phyloP scores from a whole-genome alignment of 192 early-diverging fungal genomes.

The Phycomyces nitens region DNA sequence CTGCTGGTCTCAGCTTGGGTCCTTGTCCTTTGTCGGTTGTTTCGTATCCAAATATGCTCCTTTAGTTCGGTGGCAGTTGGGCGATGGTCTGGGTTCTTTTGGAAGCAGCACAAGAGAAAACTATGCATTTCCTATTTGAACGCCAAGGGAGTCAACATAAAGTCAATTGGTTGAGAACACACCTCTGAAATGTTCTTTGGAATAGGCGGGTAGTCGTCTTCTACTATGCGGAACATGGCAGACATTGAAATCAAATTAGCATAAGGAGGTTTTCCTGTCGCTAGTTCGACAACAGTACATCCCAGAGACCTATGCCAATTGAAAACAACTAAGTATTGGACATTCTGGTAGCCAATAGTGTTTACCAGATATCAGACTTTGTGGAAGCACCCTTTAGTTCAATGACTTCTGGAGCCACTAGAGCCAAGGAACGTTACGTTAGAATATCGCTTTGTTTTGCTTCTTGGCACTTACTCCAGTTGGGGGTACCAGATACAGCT shows the following conservation, averaged over 20 bases:
- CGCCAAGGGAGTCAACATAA: background rate
- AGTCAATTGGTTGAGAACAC: background rate
- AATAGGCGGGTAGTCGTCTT: slow-evolving; percentile 85
- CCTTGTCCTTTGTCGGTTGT: slow-evolving; percentile 23
- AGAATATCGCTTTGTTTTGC: too few relatives aligned
- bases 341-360: too few relatives aligned
- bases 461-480: slow-evolving; percentile 59
- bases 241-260: slow-evolving; percentile 81
- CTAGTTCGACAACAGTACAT: slow-evolving; percentile 88
- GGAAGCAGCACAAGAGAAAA: slow-evolving; percentile 83
- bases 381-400: slow-evolving; percentile 83
- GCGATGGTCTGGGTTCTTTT: slow-evolving; percentile 70
- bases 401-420: slow-evolving; percentile 86
- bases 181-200: slow-evolving; percentile 72
- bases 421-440: background rate
- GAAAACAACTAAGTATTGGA: too few relatives aligned
- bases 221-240: slow-evolving; percentile 90
- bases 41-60: slow-evolving; percentile 71
- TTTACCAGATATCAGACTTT: slow-evolving; percentile 88
- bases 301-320: slow-evolving; percentile 81
- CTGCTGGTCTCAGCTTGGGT: background rate
- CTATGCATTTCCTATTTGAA: slow-evolving; percentile 57
- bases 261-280: slow-evolving; percentile 92
- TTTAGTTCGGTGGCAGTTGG: slow-evolving; percentile 71
- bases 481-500: slow-evolving; percentile 75